These are phyloP conservation scores for Persicaria tinctoria DNA, from an alignment of 148 eudicot species.

Conservation along the genomic window DNA sequence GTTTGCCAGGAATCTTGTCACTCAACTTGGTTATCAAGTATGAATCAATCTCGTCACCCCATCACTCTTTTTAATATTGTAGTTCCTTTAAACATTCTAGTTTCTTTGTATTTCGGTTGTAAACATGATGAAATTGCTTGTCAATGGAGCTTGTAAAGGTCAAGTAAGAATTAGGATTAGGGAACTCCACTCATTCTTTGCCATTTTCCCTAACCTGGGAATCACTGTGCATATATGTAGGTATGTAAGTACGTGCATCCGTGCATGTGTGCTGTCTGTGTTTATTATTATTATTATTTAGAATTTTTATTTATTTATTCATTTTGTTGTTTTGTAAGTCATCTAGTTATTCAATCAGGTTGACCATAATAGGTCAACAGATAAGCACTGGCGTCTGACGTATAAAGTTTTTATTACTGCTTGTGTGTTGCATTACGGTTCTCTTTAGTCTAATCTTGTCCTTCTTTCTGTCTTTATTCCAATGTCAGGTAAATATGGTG, in stretches of 20 bases:
- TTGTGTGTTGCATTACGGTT: not conserved
- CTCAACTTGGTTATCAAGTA: slow-evolving; percentile 58
- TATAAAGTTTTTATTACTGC: too few relatives aligned
- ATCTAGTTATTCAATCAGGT: not conserved
- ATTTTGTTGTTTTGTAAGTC: not conserved
- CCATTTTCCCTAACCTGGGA: too few relatives aligned
- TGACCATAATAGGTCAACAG: not conserved
- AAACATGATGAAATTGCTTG: not conserved
- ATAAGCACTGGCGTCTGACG: too few relatives aligned
- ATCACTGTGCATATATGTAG: too few relatives aligned
- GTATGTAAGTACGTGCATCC: too few relatives aligned
- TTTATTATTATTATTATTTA: not conserved
- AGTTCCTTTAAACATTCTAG: not conserved
- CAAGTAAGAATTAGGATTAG: not conserved
- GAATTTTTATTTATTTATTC: not conserved
- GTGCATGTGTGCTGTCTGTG: too few relatives aligned
- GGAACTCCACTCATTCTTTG: too few relatives aligned
- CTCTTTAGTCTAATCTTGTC: not conserved
- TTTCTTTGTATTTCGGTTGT: not conserved
- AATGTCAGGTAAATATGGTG: slow-evolving; percentile 56
- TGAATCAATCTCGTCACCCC: not conserved
- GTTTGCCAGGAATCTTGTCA: slow-evolving; percentile 37
- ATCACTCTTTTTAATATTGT: not conserved
- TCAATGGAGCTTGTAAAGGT: not conserved
- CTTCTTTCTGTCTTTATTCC: slow-evolving; percentile 1